phyloP scores from a whole-genome alignment of 441 rosid species.

The Gossypium schwendimanii region DNA sequence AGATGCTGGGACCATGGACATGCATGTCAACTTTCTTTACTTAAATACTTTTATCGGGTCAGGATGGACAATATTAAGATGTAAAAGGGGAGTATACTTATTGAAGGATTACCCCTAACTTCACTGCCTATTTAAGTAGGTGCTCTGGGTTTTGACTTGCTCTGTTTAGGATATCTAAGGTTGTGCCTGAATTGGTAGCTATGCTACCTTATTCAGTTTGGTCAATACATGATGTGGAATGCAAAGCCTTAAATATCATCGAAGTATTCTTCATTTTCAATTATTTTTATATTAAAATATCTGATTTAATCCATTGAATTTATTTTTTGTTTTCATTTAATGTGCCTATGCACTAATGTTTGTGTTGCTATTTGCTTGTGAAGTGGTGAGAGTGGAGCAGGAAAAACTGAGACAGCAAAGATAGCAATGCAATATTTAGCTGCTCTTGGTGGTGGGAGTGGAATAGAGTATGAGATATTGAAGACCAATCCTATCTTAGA shows the following conservation, averaged over 20 bases:
- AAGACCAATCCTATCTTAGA: slow-evolving; percentile 94
- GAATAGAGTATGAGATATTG: slow-evolving; percentile 92
- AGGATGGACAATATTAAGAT: neutral
- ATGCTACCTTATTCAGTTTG: neutral
- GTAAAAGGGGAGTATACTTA: neutral
- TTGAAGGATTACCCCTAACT: neutral
- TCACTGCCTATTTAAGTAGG: neutral
- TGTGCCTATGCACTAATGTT: slow-evolving; percentile 2
- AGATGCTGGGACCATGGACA: neutral
- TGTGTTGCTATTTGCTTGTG: slow-evolving; percentile 24
- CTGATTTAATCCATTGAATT: neutral
- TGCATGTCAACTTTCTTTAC: neutral
- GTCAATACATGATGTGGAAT: neutral
- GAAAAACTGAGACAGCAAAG: slow-evolving; percentile 99
- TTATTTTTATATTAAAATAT: neutral
- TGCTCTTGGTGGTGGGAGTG: slow-evolving; percentile 99
- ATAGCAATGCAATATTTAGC: slow-evolving; percentile 99
- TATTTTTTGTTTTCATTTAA: neutral
- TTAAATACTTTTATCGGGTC: neutral
- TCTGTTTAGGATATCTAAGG: neutral
- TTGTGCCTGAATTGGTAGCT: neutral
- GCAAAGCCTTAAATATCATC: slow-evolving; percentile 3
- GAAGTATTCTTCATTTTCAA: neutral
- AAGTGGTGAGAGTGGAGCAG: slow-evolving; percentile 99
- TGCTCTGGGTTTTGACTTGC: neutral